These are phyloP conservation scores for Debaryomyces prosopidis DNA, from an alignment of 805 yeast genomes.

Conservation along the genomic window DNA sequence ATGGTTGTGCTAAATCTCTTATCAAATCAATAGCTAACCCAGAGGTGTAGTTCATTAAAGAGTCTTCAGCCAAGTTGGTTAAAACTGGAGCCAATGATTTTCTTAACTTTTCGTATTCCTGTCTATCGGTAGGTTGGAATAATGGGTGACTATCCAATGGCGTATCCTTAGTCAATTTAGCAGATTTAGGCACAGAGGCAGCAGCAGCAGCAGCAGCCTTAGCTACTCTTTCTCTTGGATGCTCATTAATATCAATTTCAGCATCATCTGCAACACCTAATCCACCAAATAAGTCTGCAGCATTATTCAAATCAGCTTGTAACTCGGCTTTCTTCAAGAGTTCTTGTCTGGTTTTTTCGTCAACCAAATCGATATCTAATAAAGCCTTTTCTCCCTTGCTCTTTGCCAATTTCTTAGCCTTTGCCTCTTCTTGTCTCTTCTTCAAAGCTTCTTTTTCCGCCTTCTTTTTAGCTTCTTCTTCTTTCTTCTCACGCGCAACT, in stretches of 20 bases:
- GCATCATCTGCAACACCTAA: constrained; percentile 48
- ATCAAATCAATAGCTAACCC: constrained; percentile 79
- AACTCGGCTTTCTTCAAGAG: constrained; percentile 78
- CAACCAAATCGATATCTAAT: constrained; percentile 66
- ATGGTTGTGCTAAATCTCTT: constrained; percentile 80
- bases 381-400: constrained; percentile 37
- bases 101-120: constrained; percentile 60
- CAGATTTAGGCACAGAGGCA: constrained; percentile 29
- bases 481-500: constrained; percentile 49
- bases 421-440: constrained; percentile 44
- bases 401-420: constrained; percentile 48
- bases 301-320: constrained; percentile 85
- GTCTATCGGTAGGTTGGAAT: constrained; percentile 78
- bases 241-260: constrained; percentile 42
- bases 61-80: constrained; percentile 48
- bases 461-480: constrained; percentile 40
- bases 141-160: constrained; percentile 77
- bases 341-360: constrained; percentile 72
- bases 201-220: constrained; percentile 44
- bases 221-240: constrained; percentile 52
- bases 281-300: constrained; percentile 88
- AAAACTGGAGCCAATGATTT: constrained; percentile 23
- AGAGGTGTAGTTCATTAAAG: constrained; percentile 69
- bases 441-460: constrained; percentile 47
- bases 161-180: constrained; percentile 51